Evolutionary conservation across 257 asterid species (phyloP), one percentile per base, ranked within the genome.

Genomic region (Schizonepeta tenuifolia): DNA sequence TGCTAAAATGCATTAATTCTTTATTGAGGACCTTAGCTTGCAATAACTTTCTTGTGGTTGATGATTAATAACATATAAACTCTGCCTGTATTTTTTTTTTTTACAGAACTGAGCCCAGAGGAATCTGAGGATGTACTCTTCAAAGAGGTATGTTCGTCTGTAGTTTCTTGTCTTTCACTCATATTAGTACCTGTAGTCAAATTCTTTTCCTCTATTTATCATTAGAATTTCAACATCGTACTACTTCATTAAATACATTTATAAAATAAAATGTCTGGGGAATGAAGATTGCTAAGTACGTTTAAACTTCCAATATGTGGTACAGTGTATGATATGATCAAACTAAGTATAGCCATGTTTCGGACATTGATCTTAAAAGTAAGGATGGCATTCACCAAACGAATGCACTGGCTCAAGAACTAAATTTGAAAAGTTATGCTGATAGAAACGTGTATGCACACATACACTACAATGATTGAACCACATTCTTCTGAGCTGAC

Each of bases 101-200:
- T 62, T 71, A 75, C 92, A 93, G 98, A 91, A 73, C 89, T 93
- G 75, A 83, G 98, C 88, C 90, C 97, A 7, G 97, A 91, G 82
- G 98, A 93, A 84, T 87, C 97, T 46, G 97, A 93, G 79, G 98
- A 93, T 81, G 96, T 91, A 76, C 97, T 93, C 67, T 93, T 93
- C 87, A 91, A 93, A 84, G 98, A 93, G 97, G 98, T 91, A 51
- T 31, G 81, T 28, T 43, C 18, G 46, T 79, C 64, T 75, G 40
- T 26, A 44, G 44, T 81, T 49, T 36, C 43, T 59, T 46, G 73
- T 77, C 69, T 65, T 68, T 56, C 47, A 54, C 77, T 72, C 38
- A 24, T 61, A 28, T 53, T 58, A 50, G 40, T 38, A 41, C 54
- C 58, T 41, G 12, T 14, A 38, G 51, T 49, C 63, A 28, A 47